These are phyloP conservation scores for Penicillium subrubescens DNA, from an alignment of 495 filamentous ascomycete species.

Conservation along the genomic window DNA sequence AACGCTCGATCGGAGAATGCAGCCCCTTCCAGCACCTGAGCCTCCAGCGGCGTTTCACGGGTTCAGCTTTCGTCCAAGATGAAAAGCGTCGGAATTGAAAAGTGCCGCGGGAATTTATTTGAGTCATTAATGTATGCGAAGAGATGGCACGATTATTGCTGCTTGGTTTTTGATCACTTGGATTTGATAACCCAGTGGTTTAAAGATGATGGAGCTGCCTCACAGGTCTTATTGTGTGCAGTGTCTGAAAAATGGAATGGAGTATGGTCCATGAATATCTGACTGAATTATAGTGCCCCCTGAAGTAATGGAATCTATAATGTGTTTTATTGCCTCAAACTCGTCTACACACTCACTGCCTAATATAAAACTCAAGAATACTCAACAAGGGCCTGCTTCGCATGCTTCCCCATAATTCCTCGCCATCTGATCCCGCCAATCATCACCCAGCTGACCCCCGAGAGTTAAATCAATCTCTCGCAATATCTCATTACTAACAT, in stretches of 20 bases:
- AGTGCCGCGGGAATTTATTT: too few relatives aligned
- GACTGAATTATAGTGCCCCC: background rate
- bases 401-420: constrained; percentile 4
- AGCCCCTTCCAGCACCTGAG: background rate
- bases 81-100: too few relatives aligned
- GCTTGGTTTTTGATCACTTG: too few relatives aligned
- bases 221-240: background rate
- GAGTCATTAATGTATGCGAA: too few relatives aligned
- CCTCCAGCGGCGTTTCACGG: background rate
- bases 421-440: constrained; percentile 19
- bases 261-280: background rate
- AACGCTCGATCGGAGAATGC: background rate
- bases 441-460: constrained; percentile 11
- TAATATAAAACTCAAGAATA: background rate
- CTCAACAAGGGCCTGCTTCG: background rate
- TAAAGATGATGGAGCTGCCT: background rate
- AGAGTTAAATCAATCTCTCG: constrained; percentile 20
- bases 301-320: background rate
- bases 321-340: background rate
- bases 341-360: background rate
- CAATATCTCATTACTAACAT: constrained; percentile 22
- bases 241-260: background rate
- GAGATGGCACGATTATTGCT: too few relatives aligned
- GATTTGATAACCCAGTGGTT: too few relatives aligned
- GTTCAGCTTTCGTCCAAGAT: background rate